A percentile compares a stretch with the other conserved stretches of the same genome.
Conservation (phyloP, 2,329 filamentous ascomycete genomes). For the Aspergillus novoparasiticus region DNA sequence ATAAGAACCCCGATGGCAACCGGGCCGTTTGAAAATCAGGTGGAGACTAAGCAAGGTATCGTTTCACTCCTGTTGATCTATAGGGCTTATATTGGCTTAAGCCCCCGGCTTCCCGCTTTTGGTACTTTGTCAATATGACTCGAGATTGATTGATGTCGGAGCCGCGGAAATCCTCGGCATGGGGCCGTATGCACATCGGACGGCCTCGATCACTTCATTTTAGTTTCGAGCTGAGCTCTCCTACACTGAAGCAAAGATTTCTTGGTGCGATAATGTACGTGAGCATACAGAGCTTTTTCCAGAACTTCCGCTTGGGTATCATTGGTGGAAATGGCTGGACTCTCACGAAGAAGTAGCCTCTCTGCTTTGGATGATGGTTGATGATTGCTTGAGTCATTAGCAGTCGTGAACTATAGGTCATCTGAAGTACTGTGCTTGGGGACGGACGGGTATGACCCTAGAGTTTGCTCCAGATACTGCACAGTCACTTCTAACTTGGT, state of each 20-base stretch:
- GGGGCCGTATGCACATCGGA: background rate
- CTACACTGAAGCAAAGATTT: background rate
- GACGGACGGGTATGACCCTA: background rate
- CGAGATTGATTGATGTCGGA: background rate
- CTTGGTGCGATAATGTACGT: background rate
- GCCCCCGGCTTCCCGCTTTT: background rate
- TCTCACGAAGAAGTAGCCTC: background rate
- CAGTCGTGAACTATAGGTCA: background rate
- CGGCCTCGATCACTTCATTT: background rate
- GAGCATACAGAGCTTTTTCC: background rate
- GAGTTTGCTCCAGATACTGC: too few relatives aligned
- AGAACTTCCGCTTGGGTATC: background rate
- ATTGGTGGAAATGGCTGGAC: background rate
- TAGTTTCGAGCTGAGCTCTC: background rate
- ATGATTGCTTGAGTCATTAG: background rate
- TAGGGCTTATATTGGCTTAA: background rate
- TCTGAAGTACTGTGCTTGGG: background rate
- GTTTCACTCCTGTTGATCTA: background rate
- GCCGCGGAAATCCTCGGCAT: background rate
- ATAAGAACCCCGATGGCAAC: background rate
- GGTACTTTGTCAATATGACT: background rate
- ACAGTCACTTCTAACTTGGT: too few relatives aligned
- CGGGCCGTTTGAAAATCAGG: background rate
- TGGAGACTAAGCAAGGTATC: background rate
- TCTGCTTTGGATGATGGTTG: background rate